Evolutionary conservation across 106 monocot genomes (phyloP).

Genomic region (Vanilla planifolia): DNA sequence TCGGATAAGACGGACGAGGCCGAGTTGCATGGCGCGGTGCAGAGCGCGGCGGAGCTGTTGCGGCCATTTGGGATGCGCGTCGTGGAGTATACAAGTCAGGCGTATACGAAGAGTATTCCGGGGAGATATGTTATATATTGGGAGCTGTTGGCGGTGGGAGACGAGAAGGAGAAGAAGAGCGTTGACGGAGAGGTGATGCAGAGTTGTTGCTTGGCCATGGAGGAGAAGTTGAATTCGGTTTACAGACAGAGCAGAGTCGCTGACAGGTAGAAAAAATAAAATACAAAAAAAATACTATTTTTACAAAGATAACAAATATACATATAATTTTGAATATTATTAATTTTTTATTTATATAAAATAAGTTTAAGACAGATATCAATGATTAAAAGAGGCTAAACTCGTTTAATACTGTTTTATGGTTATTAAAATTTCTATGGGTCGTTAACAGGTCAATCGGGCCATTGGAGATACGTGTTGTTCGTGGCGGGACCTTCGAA

Average conservation of each 20-base stretch:
- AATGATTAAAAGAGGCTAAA: no score
- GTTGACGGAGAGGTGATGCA: slow-evolving; percentile 26
- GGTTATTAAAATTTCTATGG: no score
- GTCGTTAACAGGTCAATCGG: slow-evolving; percentile 76
- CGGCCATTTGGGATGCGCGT: slow-evolving; percentile 19
- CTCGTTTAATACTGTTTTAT: no score
- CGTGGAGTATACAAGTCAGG: slow-evolving; percentile 71
- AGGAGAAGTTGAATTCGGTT: slow-evolving; percentile 67
- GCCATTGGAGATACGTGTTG: slow-evolving; percentile 79
- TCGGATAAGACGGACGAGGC: slow-evolving; percentile 78
- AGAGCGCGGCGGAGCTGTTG: slow-evolving; percentile 40
- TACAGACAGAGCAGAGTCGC: slow-evolving; percentile 82
- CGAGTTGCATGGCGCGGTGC: slow-evolving; percentile 61
- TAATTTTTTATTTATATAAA: no score
- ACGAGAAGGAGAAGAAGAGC: slow-evolving; percentile 1
- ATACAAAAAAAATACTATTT: no score
- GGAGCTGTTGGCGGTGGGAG: slow-evolving; percentile 31
- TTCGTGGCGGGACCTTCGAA: slow-evolving; percentile 69
- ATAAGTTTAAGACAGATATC: no score
- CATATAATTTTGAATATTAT: no score
- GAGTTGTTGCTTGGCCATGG: slow-evolving; percentile 66
- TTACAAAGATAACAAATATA: no score
- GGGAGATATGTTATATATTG: slow-evolving; percentile 78
- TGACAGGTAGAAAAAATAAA: no score
- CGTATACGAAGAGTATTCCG: slow-evolving; percentile 49